phyloP scores from a whole-genome alignment of 352 stramenopile genomes.

The Globisporangium acanthophoron region DNA sequence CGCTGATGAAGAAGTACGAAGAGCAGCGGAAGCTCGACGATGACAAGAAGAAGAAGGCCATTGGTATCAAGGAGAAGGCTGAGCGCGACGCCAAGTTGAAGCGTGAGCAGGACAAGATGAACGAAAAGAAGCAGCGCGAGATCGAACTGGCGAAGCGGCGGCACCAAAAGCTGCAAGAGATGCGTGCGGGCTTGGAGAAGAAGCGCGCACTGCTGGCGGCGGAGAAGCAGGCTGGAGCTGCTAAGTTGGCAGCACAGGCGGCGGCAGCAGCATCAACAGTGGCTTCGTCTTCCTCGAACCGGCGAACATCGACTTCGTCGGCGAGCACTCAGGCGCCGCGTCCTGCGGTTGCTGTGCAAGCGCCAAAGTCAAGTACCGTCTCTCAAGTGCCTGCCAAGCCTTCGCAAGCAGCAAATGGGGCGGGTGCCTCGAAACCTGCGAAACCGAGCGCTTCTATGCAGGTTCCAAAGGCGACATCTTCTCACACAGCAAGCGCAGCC shows the following conservation, averaged over 20 bases:
- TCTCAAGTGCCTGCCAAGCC: background rate
- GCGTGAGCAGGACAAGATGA: slow-evolving; percentile 39
- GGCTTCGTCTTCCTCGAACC: slow-evolving; percentile 1
- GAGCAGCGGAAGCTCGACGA: slow-evolving; percentile 61
- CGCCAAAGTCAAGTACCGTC: background rate
- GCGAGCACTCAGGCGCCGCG: background rate
- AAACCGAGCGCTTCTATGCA: background rate
- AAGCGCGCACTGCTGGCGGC: slow-evolving; percentile 48
- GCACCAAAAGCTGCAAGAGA: slow-evolving; percentile 58
- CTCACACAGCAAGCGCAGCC: background rate
- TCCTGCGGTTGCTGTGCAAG: background rate
- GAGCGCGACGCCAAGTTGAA: slow-evolving; percentile 51
- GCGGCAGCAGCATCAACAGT: slow-evolving; percentile 1
- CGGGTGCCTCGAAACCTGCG: background rate
- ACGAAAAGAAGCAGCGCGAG: slow-evolving; percentile 60
- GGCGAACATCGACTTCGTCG: slow-evolving; percentile 1
- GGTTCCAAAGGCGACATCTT: background rate
- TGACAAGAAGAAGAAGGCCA: slow-evolving; percentile 55
- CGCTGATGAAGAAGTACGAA: slow-evolving; percentile 64
- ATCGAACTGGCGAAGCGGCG: slow-evolving; percentile 53
- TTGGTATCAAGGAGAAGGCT: slow-evolving; percentile 50
- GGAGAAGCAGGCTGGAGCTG: slow-evolving; percentile 23
- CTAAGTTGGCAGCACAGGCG: slow-evolving; percentile 17
- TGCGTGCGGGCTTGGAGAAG: slow-evolving; percentile 66
- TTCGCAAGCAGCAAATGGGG: background rate